Base-by-base conservation (phyloP, 2,329 filamentous ascomycete species). In the Cercospora janseana region DNA sequence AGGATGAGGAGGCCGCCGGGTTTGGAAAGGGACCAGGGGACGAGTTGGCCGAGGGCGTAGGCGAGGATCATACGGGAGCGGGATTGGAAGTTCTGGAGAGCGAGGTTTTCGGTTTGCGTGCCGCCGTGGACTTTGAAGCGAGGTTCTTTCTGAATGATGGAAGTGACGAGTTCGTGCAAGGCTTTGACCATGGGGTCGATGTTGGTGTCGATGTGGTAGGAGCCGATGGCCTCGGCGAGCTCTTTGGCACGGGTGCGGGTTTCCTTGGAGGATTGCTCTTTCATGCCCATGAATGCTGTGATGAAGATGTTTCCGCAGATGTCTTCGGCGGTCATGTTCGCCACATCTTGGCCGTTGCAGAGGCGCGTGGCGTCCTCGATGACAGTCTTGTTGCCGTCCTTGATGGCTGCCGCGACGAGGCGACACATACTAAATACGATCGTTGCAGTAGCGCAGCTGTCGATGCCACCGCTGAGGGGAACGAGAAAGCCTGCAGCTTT, bases 171-270 rank as follows among this genome's bases (percentile, higher is more conserved):
- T 34, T 75, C 75, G 58, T 79, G 81, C 44, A 83, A 72, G 0
- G 84, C 79, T 15, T 78, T 72, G 54, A 83, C 81, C 6, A 84
- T 76, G 1, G 76, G 75, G 63, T 92, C 88, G 49, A 92, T 89
- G 61, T 89, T 81, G 35, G 89, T 72, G 62, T 91, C 79, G 3
- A 80, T 75, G 63, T 93, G 88, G 61, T 89, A 83, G 12, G 79
- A 75, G 3, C 87, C 87, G 45, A 92, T 88, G 4, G 72, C 75
- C 3, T 72, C 63, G 1, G 75, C 70, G 2, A 92, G 75, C 0
- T 78, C 74, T 61, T 79, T 79, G 1, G 88, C 85, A 21, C 88
- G 75, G 38, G 76, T 73, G 7, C 87, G 73, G 0, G 87, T 90
- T 56, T 88, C 85, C 32, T 72, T 70, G 42, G 79, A 83, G 32